Conservation (phyloP, 1,284 basidiomycete genomes). For the Ustilago bromivora region DNA sequence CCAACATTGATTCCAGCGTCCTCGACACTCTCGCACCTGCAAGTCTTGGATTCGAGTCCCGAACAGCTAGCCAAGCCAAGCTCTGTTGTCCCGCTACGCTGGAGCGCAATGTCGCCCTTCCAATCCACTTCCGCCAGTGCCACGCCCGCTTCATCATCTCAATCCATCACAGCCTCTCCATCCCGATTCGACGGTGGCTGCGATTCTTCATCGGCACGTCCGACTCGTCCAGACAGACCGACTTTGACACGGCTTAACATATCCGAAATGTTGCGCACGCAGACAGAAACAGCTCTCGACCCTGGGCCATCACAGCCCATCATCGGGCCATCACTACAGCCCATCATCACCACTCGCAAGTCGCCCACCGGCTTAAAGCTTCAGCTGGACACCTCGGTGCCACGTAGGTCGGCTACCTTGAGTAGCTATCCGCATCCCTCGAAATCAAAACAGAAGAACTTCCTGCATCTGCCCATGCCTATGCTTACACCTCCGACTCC, state of each 20-base stretch:
- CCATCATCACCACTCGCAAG: conserved; percentile 5
- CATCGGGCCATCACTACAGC: neutral
- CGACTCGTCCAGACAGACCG: conserved; percentile 29
- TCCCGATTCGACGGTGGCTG: neutral
- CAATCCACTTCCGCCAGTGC: neutral
- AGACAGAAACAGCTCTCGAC: conserved; percentile 16
- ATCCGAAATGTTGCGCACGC: conserved; percentile 48
- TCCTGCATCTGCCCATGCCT: conserved; percentile 8
- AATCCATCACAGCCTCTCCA: conserved; percentile 8
- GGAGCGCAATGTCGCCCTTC: neutral
- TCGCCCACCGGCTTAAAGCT: conserved; percentile 36
- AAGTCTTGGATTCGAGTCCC: neutral
- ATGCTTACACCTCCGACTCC: conserved; percentile 12
- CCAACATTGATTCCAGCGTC: neutral
- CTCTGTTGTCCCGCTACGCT: no score
- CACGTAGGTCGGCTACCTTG: conserved; percentile 37
- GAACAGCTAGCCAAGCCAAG: neutral
- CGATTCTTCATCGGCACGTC: neutral
- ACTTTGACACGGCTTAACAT: conserved; percentile 52
- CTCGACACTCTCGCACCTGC: neutral
- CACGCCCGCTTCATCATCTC: neutral
- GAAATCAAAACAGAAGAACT: conserved; percentile 8
- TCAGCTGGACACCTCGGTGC: conserved; percentile 40
- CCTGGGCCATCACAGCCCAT: conserved; percentile 3
- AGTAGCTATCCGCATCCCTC: conserved; percentile 33